Percentiles rank a stretch among this genome's conserved stretches.
phyloP scores from a whole-genome alignment of 148 eudicot species.

The Salicornia ramosissima region DNA sequence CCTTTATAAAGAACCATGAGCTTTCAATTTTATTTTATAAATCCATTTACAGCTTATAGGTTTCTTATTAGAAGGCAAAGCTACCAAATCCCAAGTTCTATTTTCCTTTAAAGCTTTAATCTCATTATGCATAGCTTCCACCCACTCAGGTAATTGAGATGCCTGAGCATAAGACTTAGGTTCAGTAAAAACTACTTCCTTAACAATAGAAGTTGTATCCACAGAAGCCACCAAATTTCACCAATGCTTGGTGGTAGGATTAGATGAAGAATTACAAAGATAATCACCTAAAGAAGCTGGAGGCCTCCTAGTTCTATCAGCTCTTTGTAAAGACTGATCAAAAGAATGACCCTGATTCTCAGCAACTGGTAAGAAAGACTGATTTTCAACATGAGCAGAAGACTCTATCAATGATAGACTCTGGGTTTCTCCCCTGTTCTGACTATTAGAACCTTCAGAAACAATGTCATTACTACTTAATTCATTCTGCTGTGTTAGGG shows the following conservation, averaged over 20 bases:
- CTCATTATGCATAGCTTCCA: background rate
- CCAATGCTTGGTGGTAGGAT: background rate
- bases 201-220: background rate
- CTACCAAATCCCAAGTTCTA: background rate
- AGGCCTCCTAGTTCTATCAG: no score
- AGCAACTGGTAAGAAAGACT: no score
- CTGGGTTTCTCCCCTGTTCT: no score
- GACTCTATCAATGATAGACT: no score
- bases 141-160: background rate
- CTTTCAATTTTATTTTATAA: background rate
- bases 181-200: background rate
- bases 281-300: no score
- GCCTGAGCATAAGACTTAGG: background rate
- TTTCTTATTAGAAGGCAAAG: background rate
- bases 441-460: no score
- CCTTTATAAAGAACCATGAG: background rate
- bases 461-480: no score
- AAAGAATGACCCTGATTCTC: no score
- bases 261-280: no score
- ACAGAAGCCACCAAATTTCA: background rate
- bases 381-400: no score
- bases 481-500: no score
- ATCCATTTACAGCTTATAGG: background rate
- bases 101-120: background rate
- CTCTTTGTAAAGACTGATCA: no score